These are phyloP conservation scores for Rhododendron henanense DNA, from an alignment of 148 eudicot species.

Conservation along the genomic window DNA sequence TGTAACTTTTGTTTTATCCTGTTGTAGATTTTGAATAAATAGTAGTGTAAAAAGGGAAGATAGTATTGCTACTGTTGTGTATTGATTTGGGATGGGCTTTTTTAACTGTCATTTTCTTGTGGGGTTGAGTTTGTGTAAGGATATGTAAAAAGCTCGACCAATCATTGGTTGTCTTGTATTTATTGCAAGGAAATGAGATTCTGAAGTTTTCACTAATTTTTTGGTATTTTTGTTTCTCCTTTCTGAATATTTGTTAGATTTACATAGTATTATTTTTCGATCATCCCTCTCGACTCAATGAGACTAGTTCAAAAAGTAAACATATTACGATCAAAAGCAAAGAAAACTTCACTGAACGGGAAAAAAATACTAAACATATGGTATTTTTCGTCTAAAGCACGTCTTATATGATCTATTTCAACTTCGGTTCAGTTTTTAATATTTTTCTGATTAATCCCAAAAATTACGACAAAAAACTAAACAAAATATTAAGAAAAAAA, in stretches of 20 bases:
- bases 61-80: not conserved
- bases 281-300: too few species aligned
- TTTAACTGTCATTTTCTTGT: not conserved
- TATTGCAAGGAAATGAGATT: constrained; percentile 35
- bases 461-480: too few species aligned
- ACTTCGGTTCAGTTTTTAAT: too few species aligned
- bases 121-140: not conserved
- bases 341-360: too few species aligned
- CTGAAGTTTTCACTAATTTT: not conserved
- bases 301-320: too few species aligned
- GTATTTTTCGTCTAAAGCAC: not conserved
- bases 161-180: constrained; percentile 48
- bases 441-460: not conserved
- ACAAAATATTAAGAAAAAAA: too few species aligned
- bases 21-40: constrained; percentile 4
- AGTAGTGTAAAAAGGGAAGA: not conserved
- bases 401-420: not conserved
- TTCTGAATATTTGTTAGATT: not conserved
- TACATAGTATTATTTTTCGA: too few species aligned
- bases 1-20: not conserved
- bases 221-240: not conserved
- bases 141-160: constrained; percentile 29
- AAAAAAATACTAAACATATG: not conserved
- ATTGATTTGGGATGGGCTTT: not conserved
- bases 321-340: too few species aligned